These are phyloP conservation scores for Urostyla sp. DNA, from an alignment of 73 alveolate genomes.

Conservation along the genomic window DNA sequence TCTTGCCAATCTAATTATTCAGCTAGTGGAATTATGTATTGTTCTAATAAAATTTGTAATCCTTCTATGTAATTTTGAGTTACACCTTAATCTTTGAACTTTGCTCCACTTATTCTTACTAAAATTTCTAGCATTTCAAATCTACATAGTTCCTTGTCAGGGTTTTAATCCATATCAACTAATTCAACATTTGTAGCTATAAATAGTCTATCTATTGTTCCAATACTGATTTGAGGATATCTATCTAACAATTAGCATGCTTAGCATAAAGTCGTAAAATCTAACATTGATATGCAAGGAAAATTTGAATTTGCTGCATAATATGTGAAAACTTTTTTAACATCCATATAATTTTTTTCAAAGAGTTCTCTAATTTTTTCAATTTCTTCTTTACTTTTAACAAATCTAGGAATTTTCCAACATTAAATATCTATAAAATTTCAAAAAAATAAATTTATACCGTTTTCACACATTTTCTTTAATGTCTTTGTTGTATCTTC, in stretches of 20 bases:
- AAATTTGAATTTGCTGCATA: neutral
- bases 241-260: slow-evolving; percentile 40
- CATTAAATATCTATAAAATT: slow-evolving; percentile 17
- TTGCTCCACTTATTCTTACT: slow-evolving; percentile 52
- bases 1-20: slow-evolving; percentile 52
- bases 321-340: slow-evolving; percentile 11
- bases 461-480: slow-evolving; percentile 35
- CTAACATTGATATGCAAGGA: slow-evolving; percentile 44
- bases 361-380: neutral
- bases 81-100: slow-evolving; percentile 38
- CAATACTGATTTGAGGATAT: neutral
- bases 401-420: slow-evolving; percentile 56
- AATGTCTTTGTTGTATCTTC: slow-evolving; percentile 49
- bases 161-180: slow-evolving; percentile 60
- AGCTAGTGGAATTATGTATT: slow-evolving; percentile 15
- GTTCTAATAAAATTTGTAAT: slow-evolving; percentile 12
- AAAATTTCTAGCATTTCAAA: slow-evolving; percentile 65
- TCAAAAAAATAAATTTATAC: no score
- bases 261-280: slow-evolving; percentile 33
- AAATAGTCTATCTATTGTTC: slow-evolving; percentile 64
- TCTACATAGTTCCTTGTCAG: slow-evolving; percentile 67
- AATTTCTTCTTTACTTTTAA: slow-evolving; percentile 34
- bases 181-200: slow-evolving; percentile 62
- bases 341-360: neutral
- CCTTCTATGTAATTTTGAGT: neutral